A percentile compares a stretch with the other conserved stretches of the same genome.
Conservation (phyloP, 257 asterid genomes). For the Penstemon barbatus region DNA sequence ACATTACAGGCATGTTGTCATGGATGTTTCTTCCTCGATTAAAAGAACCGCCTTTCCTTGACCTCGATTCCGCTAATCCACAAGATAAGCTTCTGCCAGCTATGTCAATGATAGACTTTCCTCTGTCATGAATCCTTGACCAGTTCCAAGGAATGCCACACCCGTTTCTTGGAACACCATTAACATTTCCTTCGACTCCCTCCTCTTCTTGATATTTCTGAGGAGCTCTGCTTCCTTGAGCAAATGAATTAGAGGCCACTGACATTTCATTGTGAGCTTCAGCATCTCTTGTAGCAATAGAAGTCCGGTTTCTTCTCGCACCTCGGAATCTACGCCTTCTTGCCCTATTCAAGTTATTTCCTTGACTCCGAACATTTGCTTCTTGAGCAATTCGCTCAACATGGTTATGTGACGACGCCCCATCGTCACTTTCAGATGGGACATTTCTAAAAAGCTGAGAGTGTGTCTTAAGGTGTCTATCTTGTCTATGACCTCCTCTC, state of each 20-base stretch:
- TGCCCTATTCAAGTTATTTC: constrained; percentile 45
- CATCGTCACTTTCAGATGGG: constrained; percentile 60
- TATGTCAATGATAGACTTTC: constrained; percentile 81
- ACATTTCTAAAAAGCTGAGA: constrained; percentile 59
- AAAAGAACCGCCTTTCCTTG: constrained; percentile 46
- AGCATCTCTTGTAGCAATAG: constrained; percentile 49
- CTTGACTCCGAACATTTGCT: constrained; percentile 34
- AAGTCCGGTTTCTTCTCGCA: constrained; percentile 61
- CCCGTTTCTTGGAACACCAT: constrained; percentile 60
- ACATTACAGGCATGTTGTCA: constrained; percentile 47
- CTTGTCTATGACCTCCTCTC: constrained; percentile 37
- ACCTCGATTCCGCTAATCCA: constrained; percentile 81
- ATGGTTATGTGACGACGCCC: constrained; percentile 49
- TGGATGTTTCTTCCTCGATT: constrained; percentile 39
- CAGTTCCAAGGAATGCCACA: constrained; percentile 97
- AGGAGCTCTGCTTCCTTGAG: constrained; percentile 40
- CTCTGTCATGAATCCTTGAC: constrained; percentile 88
- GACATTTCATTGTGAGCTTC: constrained; percentile 71
- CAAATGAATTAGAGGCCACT: constrained; percentile 83
- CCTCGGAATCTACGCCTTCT: constrained; percentile 80
- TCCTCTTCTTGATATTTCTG: constrained; percentile 42
- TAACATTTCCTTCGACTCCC: constrained; percentile 44
- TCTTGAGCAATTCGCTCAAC: constrained; percentile 44
- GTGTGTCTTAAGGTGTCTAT: constrained; percentile 47
- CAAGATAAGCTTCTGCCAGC: constrained; percentile 94